A percentile compares a stretch with the other conserved stretches of the same genome.
phyloP scores from a whole-genome alignment of 371 early-diverging fungal genomes.

The Mucor velutinosus region DNA sequence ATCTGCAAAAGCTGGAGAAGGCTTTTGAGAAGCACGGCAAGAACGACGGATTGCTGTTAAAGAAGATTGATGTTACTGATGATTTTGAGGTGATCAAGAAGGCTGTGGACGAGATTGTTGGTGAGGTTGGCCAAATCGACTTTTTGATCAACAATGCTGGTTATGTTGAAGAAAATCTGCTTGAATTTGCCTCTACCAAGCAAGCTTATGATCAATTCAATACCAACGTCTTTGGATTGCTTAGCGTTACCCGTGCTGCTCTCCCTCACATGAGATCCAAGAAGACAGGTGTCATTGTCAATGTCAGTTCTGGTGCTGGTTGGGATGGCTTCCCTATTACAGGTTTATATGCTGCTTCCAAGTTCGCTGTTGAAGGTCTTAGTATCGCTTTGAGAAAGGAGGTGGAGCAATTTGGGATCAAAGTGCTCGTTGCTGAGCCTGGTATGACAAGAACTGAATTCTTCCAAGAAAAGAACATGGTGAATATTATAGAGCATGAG shows the following conservation, averaged over 20 bases:
- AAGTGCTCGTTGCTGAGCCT: background rate
- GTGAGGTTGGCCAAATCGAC: background rate
- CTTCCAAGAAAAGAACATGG: background rate
- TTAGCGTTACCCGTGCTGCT: background rate
- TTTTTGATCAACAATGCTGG: background rate
- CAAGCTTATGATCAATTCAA: background rate
- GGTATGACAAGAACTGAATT: background rate
- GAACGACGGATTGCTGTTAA: background rate
- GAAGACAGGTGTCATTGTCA: background rate
- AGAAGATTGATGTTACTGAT: background rate
- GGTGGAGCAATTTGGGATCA: background rate
- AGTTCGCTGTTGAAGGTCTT: background rate
- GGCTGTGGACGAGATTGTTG: background rate
- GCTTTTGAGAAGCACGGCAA: background rate
- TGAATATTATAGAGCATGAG: background rate
- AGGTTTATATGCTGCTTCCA: background rate
- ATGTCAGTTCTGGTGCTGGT: background rate
- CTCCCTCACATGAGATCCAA: background rate
- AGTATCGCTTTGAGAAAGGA: background rate
- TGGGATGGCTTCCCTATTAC: background rate
- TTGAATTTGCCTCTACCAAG: background rate
- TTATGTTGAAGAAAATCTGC: background rate
- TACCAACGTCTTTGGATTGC: background rate
- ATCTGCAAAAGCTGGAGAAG: background rate
- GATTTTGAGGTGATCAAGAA: background rate